Base-by-base conservation (phyloP, 352 stramenopile species). In the Phytophthora nicotianae region DNA sequence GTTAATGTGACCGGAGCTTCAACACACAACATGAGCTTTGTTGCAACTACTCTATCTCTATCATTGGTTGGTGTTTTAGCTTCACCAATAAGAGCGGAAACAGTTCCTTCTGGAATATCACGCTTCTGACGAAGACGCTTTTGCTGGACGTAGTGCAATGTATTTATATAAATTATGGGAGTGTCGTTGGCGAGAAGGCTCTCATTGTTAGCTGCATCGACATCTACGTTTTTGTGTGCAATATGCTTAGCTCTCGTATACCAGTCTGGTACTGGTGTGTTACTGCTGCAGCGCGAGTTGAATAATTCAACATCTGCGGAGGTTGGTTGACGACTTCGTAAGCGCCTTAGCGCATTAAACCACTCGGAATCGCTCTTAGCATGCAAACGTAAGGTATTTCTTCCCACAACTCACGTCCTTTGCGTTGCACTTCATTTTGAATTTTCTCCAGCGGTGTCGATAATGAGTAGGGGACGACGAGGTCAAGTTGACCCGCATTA, bases 401-500 rank as follows among this genome's bases (percentile, higher is more conserved):
- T 33, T 33, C 27, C 51, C 51, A 59, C 8, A 59, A 17, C 17
- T 50, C 17, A 11, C 16, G 16, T 5, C 51, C 51, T 14, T 23
- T 21, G 2, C 27, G 51, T 0, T 59, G 40, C 17, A 50, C 26
- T 0, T 42, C 17, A 21, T 50, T 50, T 2, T 16, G 5, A 0
- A 50, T 17, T 2, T 50, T 42, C 5, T 23, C 1, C 17, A 50
- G 3, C 1, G 51, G 51, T 23, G 51, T 59, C 5, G 51, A 59
- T 0, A 59, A 14, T 32, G 51, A 1, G 19, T 50, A 19, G 5
- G 51, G 26, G 45, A 60, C 20, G 11, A 51, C 41, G 3, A 27
- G 52, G 2, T 60, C 52, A 38, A 51, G 8, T 13, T 60, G 52
- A 14, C 19, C 52, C 2, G 29, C 17, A 35, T 59, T 19, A 5